Base-by-base conservation (phyloP, 2,329 filamentous ascomycete genomes). In the Thelonectria discophora region DNA sequence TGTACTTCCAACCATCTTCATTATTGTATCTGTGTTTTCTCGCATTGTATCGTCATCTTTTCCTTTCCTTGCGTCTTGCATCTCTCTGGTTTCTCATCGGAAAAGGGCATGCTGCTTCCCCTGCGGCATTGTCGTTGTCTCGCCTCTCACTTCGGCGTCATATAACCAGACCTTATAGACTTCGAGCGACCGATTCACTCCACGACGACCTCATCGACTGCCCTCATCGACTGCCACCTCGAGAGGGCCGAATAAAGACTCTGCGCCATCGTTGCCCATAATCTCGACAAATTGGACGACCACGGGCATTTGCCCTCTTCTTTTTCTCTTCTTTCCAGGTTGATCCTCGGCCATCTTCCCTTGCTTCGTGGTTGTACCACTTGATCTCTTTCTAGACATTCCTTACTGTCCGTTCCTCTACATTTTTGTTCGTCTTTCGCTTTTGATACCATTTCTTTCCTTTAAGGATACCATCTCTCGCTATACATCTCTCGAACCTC, bases 291-390 rank as follows among this genome's bases (percentile, higher is more conserved):
- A 64, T 70, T 71, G 68, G 60, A 71, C 55, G 58, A 64, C 65
- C 47, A 62, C 67, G 60, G 68, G 68, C 58, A 56, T 53, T 56
- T 71, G 64, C 64, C 63, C 51, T 55, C 60, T 63, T 55, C 62
- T 61, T 61, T 55, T 70, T 72, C 69, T 60, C 53, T 71, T 75
- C 69, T 67, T 73, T 68, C 71, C 82, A 82, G 84, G 84, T 86
- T 86, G 84, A 86, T 78, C 83, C 84, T 86, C 76, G 83, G 82
- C 80, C 76, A 64, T 74, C 70, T 80, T 82, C 51, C 24, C 68
- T 64, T 64, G 61, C 64, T 48, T 62, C 65, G 68, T 71, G 70
- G 67, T 72, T 72, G 70, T 59, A 71, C 67, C 68, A 67, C 70
- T 69, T 69, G 67, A 68, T 55, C 50, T 51, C 30, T 62, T 66